phyloP scores from a whole-genome alignment of 208 protist species.

The Leishmania major region DNA sequence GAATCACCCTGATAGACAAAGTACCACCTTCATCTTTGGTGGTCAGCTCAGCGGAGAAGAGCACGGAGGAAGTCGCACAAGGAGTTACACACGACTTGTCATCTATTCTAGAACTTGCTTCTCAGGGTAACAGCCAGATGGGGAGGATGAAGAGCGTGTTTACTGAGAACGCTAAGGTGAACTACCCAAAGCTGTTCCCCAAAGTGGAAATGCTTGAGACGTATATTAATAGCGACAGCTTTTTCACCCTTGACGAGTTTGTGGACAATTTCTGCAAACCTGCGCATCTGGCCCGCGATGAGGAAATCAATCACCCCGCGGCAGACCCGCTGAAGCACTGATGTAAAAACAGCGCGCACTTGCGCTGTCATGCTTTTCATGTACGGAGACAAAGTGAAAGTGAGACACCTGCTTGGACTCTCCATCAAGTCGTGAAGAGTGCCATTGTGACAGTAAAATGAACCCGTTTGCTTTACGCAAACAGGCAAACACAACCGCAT shows the following conservation, averaged over 20 bases:
- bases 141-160: slow-evolving; percentile 37
- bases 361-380: not conserved
- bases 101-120: slow-evolving; percentile 53
- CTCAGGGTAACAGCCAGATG: slow-evolving; percentile 19
- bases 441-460: not conserved
- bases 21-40: slow-evolving; percentile 43
- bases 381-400: not conserved
- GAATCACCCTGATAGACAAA: slow-evolving; percentile 55
- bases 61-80: slow-evolving; percentile 55
- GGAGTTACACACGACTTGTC: slow-evolving; percentile 46
- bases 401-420: not conserved
- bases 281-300: slow-evolving; percentile 54
- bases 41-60: slow-evolving; percentile 35
- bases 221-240: slow-evolving; percentile 57
- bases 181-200: slow-evolving; percentile 72
- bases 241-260: slow-evolving; percentile 74
- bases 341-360: slow-evolving; percentile 20
- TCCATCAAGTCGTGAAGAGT: not conserved
- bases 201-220: slow-evolving; percentile 38
- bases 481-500: not conserved
- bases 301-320: slow-evolving; percentile 76
- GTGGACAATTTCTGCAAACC: slow-evolving; percentile 56
- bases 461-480: not conserved
- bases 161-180: slow-evolving; percentile 72
- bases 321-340: slow-evolving; percentile 82